Evolutionary conservation across 768 basidiomycete genomes (phyloP).

Genomic region (Lactifluus subvellereus): DNA sequence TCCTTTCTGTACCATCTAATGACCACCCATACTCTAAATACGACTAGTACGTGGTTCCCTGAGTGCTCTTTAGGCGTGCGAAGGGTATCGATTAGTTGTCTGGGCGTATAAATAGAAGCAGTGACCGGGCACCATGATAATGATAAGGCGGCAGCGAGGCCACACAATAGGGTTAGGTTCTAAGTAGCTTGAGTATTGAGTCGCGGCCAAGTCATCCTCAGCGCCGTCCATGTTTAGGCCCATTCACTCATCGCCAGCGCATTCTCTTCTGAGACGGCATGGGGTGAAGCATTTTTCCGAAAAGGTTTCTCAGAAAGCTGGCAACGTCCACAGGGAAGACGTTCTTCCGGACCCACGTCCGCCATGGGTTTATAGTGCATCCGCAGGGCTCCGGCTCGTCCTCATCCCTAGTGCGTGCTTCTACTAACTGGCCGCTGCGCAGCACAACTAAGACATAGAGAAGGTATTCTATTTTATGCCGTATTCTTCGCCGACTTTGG

Average conservation of each 20-base stretch:
- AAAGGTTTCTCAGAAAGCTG: background rate
- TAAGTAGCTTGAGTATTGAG: background rate
- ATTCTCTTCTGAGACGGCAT: background rate
- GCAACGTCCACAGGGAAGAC: slow-evolving; percentile 9
- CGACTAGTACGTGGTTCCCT: too few species aligned
- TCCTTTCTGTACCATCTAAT: too few species aligned
- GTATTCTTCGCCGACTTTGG: slow-evolving; percentile 27
- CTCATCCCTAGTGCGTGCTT: slow-evolving; percentile 21
- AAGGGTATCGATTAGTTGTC: too few species aligned
- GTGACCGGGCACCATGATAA: too few species aligned
- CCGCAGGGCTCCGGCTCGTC: slow-evolving; percentile 12
- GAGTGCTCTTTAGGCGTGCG: too few species aligned
- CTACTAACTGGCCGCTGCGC: background rate
- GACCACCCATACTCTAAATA: too few species aligned
- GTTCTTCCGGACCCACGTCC: slow-evolving; percentile 45
- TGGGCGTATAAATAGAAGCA: background rate
- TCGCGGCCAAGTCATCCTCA: background rate
- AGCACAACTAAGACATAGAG: background rate
- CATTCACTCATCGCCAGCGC: background rate
- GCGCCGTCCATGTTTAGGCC: background rate
- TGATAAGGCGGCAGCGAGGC: background rate
- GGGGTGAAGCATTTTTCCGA: background rate
- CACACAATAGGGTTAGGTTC: slow-evolving; percentile 8
- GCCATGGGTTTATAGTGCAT: slow-evolving; percentile 47
- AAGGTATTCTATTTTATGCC: slow-evolving; percentile 23